Base-by-base conservation (phyloP, 2,329 filamentous ascomycete species). In the Colletotrichum somersetense region DNA sequence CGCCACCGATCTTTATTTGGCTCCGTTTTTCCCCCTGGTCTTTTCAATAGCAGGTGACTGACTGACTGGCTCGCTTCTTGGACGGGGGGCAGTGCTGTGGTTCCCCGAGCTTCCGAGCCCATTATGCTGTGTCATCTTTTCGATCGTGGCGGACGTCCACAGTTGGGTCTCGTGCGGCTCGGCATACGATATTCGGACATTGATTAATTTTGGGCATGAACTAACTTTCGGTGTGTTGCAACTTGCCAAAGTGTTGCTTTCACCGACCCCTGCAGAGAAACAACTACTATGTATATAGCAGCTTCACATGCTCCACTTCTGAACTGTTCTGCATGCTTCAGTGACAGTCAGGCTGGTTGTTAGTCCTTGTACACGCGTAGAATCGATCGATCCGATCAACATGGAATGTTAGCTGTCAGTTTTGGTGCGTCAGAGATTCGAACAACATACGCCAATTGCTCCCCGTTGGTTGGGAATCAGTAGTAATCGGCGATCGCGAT, bases 31-130 rank as follows among this genome's bases (percentile, higher is more conserved):
- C 20, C 46, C 40, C 61, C 35, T 12, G 35, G 61, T 42, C 33
- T 26, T 42, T n/a, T n/a, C 20, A 23, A 16, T 52, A 46, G 16
- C 46, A 30, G n/a, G 61, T 50, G 61, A 62, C 50, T 50, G 61
- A 62, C 50, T 42, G 38, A 53, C 20, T 11, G 42, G 2, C 1
- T 46, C 38, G 33, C 7, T 44, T 23, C 35, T 58, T 58, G 12
- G 12, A 26, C 7, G 35, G 11, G n/a, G n/a, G 55, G 55, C 55
- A 26, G 55, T 42, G 55, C n/a, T 35, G 33, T 18, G 11, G 38
- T 58, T 5, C 55, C n/a, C 55, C 55, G 55, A 58, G 55, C n/a
- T 42, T 42, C 35, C 55, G 55, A 23, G n/a, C 20, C 23, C 35
- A 42, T 42, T 8, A 58, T 58, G 55, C 35, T 12, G 35, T 42